Base-by-base conservation (phyloP, 768 basidiomycete species). In the Pisolithus microcarpus region DNA sequence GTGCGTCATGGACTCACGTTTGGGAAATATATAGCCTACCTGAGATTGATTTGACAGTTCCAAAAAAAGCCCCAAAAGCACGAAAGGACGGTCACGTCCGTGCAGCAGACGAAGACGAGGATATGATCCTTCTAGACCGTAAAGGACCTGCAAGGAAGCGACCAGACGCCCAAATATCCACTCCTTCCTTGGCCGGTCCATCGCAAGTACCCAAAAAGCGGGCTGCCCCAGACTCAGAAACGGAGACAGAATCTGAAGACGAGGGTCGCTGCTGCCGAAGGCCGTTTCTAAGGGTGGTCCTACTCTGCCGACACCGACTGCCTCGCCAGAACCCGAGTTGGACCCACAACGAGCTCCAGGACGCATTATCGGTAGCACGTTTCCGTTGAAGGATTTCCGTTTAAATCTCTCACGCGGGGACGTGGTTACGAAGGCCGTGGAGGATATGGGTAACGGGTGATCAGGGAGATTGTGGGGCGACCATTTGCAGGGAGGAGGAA, bases 351-450 rank as follows among this genome's bases (percentile, higher is more conserved):
- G 79, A 11, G 80, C 78, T 15, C 76, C 80, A 0, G 87, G 87
- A 5, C 72, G 88, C 44, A 85, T 94, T 48, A 80, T 95, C 37
- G 87, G 89, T 7, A 78, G 74, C 37, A 80, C 83, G 0, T 73
- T 75, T 56, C 92, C 92, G 1, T 70, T 94, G 47, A 71, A 72
- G 43, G 92, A 95, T 65, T 96, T 94, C 70, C 70, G 72, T 53
- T 71, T 75, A 58, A 87, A 89, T 61, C 69, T 88, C 31, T 75
- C 72, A 24, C 76, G 76, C 48, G 90, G 89, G 0, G 91, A 91
- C 64, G 70, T 91, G 18, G 88, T 93, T 37, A 80, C 77, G 13
- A 91, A 94, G 67, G 91, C 90, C 0, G 85, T 91, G 7, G 82
- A 86, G 58, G 92, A 93, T 65, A 66, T 94, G 43, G 80, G 75